Conservation (phyloP, 192 early-diverging fungal genomes). For the Diversispora epigaea region DNA sequence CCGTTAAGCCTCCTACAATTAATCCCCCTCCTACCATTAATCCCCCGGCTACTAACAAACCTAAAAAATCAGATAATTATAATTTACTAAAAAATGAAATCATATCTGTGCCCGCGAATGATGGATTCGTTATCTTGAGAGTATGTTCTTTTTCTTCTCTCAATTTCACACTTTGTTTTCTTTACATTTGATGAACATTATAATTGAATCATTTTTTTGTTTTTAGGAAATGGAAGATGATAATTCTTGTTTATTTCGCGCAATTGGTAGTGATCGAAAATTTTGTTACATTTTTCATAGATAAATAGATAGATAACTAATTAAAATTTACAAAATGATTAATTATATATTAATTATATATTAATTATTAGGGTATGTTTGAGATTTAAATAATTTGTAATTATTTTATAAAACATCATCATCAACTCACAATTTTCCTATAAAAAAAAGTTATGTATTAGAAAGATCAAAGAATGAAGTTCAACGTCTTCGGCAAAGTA, state of each 20-base stretch:
- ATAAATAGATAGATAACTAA: background rate
- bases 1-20: background rate
- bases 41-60: background rate
- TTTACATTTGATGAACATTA: background rate
- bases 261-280: background rate
- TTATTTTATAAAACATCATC: background rate
- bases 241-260: constrained; percentile 25
- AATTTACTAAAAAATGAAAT: background rate
- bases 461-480: constrained; percentile 33
- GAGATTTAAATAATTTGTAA: background rate
- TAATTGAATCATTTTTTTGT: background rate
- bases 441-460: constrained; percentile 38
- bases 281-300: background rate
- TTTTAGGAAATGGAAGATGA: constrained; percentile 18
- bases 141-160: background rate
- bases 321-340: background rate
- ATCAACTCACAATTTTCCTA: background rate
- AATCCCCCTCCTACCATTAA: background rate
- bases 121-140: background rate
- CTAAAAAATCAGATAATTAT: too few species aligned
- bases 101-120: constrained; percentile 3
- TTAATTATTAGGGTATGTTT: background rate
- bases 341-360: too few species aligned
- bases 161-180: background rate
- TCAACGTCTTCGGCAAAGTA: constrained; percentile 40